phyloP scores from a whole-genome alignment of 2,329 filamentous ascomycete species.

The Aspergillus fumigatiaffinis region DNA sequence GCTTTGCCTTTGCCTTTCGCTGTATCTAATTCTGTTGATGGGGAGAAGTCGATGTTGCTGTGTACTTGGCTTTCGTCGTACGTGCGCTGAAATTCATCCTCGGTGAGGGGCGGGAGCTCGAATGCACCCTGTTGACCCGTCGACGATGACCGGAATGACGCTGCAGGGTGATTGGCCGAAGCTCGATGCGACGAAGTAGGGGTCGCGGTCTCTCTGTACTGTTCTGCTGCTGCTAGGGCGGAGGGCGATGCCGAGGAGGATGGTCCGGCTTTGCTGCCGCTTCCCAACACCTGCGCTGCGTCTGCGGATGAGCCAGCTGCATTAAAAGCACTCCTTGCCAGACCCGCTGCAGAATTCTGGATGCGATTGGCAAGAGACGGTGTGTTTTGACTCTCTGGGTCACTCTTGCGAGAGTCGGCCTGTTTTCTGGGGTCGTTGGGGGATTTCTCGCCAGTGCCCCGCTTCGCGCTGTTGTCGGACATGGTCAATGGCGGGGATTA shows the following conservation, averaged over 20 bases:
- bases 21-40: not conserved
- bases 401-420: slow-evolving; percentile 2
- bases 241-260: slow-evolving; percentile 11
- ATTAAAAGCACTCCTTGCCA: slow-evolving; percentile 31
- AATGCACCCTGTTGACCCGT: slow-evolving; percentile 12
- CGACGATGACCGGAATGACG: slow-evolving; percentile 21
- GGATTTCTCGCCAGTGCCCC: slow-evolving; percentile 11
- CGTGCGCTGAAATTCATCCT: slow-evolving; percentile 21
- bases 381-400: slow-evolving; percentile 10
- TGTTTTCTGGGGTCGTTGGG: slow-evolving; percentile 7
- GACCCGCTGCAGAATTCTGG: slow-evolving; percentile 33
- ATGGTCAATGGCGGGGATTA: slow-evolving; percentile 8
- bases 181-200: slow-evolving; percentile 7
- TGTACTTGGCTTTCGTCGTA: slow-evolving; percentile 6
- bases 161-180: slow-evolving; percentile 2
- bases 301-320: slow-evolving; percentile 17
- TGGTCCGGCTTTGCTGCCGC: slow-evolving; percentile 19
- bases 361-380: slow-evolving; percentile 25
- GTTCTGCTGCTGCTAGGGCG: slow-evolving; percentile 16
- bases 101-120: slow-evolving; percentile 13
- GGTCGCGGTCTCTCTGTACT: slow-evolving; percentile 8
- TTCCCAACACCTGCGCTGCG: slow-evolving; percentile 17
- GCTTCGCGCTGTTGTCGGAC: slow-evolving; percentile 17
- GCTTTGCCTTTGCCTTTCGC: slow-evolving; percentile 16
- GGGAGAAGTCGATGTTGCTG: not conserved